These are phyloP conservation scores for Lodderomyces margitis DNA, from an alignment of 1,139 yeast species.

Conservation along the genomic window DNA sequence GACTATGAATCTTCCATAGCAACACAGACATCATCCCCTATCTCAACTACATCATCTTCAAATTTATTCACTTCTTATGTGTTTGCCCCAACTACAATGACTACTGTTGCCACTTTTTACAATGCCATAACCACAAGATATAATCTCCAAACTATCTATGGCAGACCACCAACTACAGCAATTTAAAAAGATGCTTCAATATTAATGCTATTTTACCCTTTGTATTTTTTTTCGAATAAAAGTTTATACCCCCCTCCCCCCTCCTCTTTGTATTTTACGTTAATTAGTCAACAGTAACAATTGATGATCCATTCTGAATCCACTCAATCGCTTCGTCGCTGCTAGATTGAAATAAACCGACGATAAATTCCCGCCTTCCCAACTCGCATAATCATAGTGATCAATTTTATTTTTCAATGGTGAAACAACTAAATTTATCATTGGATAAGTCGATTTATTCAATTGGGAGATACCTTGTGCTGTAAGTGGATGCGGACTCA, in stretches of 20 bases:
- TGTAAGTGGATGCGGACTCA: conserved; percentile 62
- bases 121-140: conserved; percentile 12
- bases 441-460: conserved; percentile 53
- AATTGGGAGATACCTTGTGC: conserved; percentile 56
- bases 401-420: conserved; percentile 25
- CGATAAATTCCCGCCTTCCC: conserved; percentile 32
- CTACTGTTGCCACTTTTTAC: conserved; percentile 14
- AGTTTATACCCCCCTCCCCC: neutral
- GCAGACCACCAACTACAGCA: conserved; percentile 11
- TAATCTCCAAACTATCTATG: conserved; percentile 13
- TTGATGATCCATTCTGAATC: conserved; percentile 25
- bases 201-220: neutral
- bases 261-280: neutral
- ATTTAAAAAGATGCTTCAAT: neutral
- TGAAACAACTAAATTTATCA: conserved; percentile 48
- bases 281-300: conserved; percentile 3
- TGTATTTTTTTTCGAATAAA: neutral
- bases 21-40: conserved; percentile 4
- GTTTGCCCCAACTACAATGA: conserved; percentile 14
- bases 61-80: conserved; percentile 10
- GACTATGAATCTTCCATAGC: neutral
- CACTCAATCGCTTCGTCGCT: conserved; percentile 39
- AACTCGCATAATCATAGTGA: conserved; percentile 37
- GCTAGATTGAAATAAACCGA: conserved; percentile 46
- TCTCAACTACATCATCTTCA: neutral